Conservation (phyloP, 164 flowering plant genomes). For the grape (Vitis vinifera) region DNA sequence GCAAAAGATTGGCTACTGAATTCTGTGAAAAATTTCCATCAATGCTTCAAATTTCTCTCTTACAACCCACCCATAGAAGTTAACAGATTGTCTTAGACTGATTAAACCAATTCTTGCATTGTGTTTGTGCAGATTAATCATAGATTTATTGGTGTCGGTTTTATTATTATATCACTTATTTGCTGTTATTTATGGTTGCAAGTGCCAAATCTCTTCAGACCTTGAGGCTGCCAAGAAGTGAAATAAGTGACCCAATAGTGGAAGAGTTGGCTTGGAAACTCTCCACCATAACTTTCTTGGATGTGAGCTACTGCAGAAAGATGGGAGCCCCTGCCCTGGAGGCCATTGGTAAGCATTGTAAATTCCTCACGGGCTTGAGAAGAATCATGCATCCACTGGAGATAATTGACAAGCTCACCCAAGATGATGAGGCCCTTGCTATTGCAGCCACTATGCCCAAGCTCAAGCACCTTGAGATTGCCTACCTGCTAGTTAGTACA, state of each 20-base stretch:
- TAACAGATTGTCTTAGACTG: too few species aligned
- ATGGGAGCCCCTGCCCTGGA: slow-evolving; percentile 40
- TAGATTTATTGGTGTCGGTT: slow-evolving; percentile 9
- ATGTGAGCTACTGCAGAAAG: slow-evolving; percentile 43
- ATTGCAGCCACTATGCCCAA: slow-evolving; percentile 65
- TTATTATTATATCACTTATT: slow-evolving; percentile 11
- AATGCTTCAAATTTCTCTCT: too few species aligned
- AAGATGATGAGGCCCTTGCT: slow-evolving; percentile 63
- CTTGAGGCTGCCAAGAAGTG: slow-evolving; percentile 52
- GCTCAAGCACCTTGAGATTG: slow-evolving; percentile 57
- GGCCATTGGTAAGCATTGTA: slow-evolving; percentile 53
- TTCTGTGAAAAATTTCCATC: too few species aligned
- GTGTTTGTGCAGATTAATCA: too few species aligned
- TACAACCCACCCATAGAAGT: too few species aligned
- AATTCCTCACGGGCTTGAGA: slow-evolving; percentile 31
- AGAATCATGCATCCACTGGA: slow-evolving; percentile 52
- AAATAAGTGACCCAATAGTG: slow-evolving; percentile 44
- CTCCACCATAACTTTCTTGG: slow-evolving; percentile 39
- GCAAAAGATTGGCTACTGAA: too few species aligned
- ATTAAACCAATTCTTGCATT: too few species aligned
- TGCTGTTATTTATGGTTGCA: slow-evolving; percentile 7
- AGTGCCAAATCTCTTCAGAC: slow-evolving; percentile 49
- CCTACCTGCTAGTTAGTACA: slow-evolving; percentile 38
- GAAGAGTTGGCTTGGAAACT: slow-evolving; percentile 39
- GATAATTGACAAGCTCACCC: slow-evolving; percentile 29